Conservation (phyloP, 2,329 filamentous ascomycete genomes). For the Colletotrichum lentis region DNA sequence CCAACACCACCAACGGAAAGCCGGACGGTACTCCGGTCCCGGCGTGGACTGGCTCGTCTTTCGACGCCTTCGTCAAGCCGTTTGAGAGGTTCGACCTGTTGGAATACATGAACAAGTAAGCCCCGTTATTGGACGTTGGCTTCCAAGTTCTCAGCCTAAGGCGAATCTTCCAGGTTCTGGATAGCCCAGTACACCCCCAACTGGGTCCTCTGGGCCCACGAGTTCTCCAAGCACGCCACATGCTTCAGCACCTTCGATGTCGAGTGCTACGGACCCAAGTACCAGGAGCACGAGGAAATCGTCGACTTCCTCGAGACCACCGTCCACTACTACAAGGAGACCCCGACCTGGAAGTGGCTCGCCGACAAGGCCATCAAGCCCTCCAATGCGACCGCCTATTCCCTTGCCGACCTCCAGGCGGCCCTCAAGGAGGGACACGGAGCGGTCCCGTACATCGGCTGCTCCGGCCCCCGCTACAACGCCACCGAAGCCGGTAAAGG, state of each 20-base stretch:
- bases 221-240: constrained; percentile 73
- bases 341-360: constrained; percentile 71
- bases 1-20: constrained; percentile 69
- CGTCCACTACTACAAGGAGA: constrained; percentile 63
- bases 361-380: constrained; percentile 61
- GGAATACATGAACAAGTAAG: constrained; percentile 68
- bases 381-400: constrained; percentile 66
- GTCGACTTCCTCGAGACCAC: constrained; percentile 70
- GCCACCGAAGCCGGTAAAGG: constrained; percentile 64
- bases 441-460: constrained; percentile 67
- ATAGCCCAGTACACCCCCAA: constrained; percentile 65
- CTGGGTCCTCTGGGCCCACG: constrained; percentile 70
- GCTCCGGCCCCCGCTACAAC: constrained; percentile 68
- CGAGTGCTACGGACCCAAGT: constrained; percentile 69
- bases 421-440: constrained; percentile 61
- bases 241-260: constrained; percentile 72
- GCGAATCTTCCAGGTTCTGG: constrained; percentile 58
- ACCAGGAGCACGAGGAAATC: constrained; percentile 65
- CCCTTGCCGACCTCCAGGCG: constrained; percentile 59
- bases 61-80: constrained; percentile 65
- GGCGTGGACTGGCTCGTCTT: constrained; percentile 64
- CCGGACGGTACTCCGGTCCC: constrained; percentile 62
- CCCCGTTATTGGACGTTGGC: background rate
- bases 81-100: constrained; percentile 68
- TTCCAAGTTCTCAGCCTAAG: constrained; percentile 19